Percentiles rank a stretch among this genome's conserved stretches.
These are phyloP conservation scores for Cladorrhinum samala DNA, from an alignment of 495 filamentous ascomycete genomes.

Conservation along the genomic window DNA sequence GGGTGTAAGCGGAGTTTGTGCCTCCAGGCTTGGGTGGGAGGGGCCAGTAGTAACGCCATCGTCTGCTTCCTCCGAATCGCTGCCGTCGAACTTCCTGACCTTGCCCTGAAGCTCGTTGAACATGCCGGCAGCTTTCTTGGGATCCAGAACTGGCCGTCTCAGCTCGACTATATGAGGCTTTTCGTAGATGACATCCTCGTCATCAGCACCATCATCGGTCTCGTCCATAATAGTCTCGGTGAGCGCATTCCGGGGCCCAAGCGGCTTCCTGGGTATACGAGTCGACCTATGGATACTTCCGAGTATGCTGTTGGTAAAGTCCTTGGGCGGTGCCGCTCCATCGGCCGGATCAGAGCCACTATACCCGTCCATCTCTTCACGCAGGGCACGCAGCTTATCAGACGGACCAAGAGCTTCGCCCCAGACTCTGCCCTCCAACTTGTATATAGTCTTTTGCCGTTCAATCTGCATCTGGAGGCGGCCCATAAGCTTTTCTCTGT, in stretches of 20 bases:
- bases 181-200: slow-evolving; percentile 54
- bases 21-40: slow-evolving; percentile 69
- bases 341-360: slow-evolving; percentile 23
- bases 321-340: slow-evolving; percentile 21
- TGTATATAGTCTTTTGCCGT: slow-evolving; percentile 95
- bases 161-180: slow-evolving; percentile 62
- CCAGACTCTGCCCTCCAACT: slow-evolving; percentile 94
- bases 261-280: slow-evolving; percentile 49
- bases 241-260: slow-evolving; percentile 34
- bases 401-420: slow-evolving; percentile 76
- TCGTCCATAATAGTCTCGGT: slow-evolving; percentile 34
- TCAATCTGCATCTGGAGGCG: slow-evolving; percentile 91
- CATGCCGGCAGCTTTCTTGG: slow-evolving; percentile 65
- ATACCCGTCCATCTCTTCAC: slow-evolving; percentile 87
- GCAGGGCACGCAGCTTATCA: slow-evolving; percentile 82
- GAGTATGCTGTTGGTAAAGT: slow-evolving; percentile 53
- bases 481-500: slow-evolving; percentile 86
- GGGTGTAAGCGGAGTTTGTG: slow-evolving; percentile 64
- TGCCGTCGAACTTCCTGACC: slow-evolving; percentile 64
- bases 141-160: slow-evolving; percentile 66
- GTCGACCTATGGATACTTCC: slow-evolving; percentile 53
- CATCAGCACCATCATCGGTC: slow-evolving; percentile 34
- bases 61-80: slow-evolving; percentile 58
- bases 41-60: slow-evolving; percentile 73
- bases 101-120: slow-evolving; percentile 77